Evolutionary conservation across 169 alveolate species (phyloP).

Genomic region (Eimeria sp.): DNA sequence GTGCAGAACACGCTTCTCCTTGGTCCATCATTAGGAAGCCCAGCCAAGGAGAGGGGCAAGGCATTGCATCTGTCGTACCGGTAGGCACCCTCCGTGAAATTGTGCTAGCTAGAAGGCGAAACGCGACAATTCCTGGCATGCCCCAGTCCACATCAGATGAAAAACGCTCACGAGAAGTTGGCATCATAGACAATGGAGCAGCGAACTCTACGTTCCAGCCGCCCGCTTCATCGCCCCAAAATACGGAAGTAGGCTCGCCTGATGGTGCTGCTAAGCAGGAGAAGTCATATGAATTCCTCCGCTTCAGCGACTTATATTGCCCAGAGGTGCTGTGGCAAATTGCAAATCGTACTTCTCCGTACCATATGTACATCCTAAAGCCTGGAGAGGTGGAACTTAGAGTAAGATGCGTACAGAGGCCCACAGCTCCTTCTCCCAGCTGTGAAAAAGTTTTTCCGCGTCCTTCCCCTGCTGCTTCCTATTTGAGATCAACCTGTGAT

Average conservation of each 20-base stretch:
- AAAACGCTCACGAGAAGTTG: neutral
- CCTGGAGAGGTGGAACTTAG: conserved; percentile 59
- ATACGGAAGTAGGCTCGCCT: neutral
- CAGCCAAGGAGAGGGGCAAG: conserved; percentile 16
- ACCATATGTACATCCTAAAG: conserved; percentile 44
- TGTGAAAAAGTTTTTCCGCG: conserved; percentile 19
- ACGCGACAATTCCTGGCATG: neutral
- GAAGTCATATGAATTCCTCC: neutral
- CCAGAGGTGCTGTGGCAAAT: conserved; percentile 36
- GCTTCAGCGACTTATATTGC: conserved; percentile 58
- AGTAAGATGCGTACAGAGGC: conserved; percentile 65
- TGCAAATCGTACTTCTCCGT: conserved; percentile 12
- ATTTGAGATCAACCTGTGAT: neutral
- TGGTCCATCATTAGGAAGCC: neutral
- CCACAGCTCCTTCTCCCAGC: conserved; percentile 10
- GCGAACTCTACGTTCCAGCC: neutral
- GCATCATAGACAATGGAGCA: neutral
- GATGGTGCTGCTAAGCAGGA: neutral
- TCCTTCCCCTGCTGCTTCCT: neutral
- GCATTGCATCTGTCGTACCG: conserved; percentile 11
- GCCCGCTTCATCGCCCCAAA: neutral
- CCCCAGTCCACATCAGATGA: neutral
- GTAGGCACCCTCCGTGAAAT: conserved; percentile 14
- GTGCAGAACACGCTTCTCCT: neutral
- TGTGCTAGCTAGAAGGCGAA: neutral